These are phyloP conservation scores for Populus trichocarpa DNA, from an alignment of 441 rosid species.

Conservation along the genomic window DNA sequence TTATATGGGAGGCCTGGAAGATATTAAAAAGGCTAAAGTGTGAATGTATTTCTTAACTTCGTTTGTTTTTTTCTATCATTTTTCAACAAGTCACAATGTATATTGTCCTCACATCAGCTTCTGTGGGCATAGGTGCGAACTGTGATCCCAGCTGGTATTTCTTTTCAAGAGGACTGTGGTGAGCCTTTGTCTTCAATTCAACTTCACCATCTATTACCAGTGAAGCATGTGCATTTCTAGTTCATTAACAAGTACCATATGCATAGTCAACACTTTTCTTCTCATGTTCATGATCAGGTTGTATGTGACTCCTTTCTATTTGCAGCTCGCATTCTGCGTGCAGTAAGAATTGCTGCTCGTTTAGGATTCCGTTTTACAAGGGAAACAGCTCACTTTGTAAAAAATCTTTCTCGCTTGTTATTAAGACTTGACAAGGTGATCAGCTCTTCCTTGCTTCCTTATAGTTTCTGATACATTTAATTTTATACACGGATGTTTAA, in stretches of 20 bases:
- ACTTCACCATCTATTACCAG: not conserved
- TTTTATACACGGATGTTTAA: slow-evolving; percentile 11
- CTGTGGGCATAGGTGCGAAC: slow-evolving; percentile 59
- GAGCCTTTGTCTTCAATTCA: slow-evolving; percentile 22
- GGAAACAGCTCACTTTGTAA: slow-evolving; percentile 73
- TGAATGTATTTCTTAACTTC: slow-evolving; percentile 45
- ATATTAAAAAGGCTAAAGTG: slow-evolving; percentile 86
- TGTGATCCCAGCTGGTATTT: slow-evolving; percentile 61
- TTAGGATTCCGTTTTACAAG: slow-evolving; percentile 69
- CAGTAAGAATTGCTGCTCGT: slow-evolving; percentile 79
- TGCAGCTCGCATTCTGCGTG: slow-evolving; percentile 94
- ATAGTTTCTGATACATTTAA: slow-evolving; percentile 6
- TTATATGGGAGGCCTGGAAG: slow-evolving; percentile 86
- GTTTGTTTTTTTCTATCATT: slow-evolving; percentile 19
- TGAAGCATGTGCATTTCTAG: not conserved
- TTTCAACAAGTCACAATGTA: slow-evolving; percentile 5
- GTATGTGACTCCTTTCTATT: slow-evolving; percentile 23
- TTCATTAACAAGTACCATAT: slow-evolving; percentile 3
- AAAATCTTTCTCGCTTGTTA: slow-evolving; percentile 46
- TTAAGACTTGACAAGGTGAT: slow-evolving; percentile 78
- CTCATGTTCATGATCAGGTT: slow-evolving; percentile 15
- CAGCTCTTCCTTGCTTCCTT: slow-evolving; percentile 15
- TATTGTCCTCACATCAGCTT: slow-evolving; percentile 21
- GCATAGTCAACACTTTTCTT: slow-evolving; percentile 4
- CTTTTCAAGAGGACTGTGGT: slow-evolving; percentile 91